Evolutionary conservation across 768 basidiomycete species (phyloP), one percentile per base, ranked within the genome.

Genomic region (Lactarius hengduanensis): DNA sequence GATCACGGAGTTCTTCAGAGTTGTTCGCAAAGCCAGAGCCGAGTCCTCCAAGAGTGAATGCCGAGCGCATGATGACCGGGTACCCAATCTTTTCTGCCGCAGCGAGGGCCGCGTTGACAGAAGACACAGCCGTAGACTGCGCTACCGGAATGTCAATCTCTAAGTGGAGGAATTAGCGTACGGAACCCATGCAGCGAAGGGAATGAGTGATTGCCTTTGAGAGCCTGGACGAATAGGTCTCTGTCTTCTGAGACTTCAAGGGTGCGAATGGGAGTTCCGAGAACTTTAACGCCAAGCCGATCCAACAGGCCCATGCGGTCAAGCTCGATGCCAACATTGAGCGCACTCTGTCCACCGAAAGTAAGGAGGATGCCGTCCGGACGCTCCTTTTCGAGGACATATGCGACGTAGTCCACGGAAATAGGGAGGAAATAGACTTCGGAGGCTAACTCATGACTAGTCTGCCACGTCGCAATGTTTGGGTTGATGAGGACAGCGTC

Each of bases 391-490:
- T 99, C 97, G 76, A 98, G 82, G 32, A 99, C 94, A 74, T 98
- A 98, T 68, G 97, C 96, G 69, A 99, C 97, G 77, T 98, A 98
- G 77, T 98, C 97, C 60, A 92, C 79, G 0, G 97, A 98, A 73
- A 99, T 86, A 57, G 97, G 97, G 41, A 99, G 79, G 80, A 98
- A 99, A 80, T 98, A 99, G 71, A 98, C 94, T 76, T 98, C 93
- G 1, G 90, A 90, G 34, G 97, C 97, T 69, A 99, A 83, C 76
- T 98, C 89, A 75, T 99, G 97, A 9, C 96, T 98, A 1, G 97
- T 98, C 79, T 99, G 97, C 90, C 96, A 98, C 36, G 97, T 98
- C 53, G 97, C 96, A 70, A 98, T 98, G 75, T 99, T 98, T 57
- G 97, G 97, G 77, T 98, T 99, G 77, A 99, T 94, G 69, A 99